These are phyloP conservation scores for Fraxinus ornus DNA, from an alignment of 305 asterid genomes.

Conservation along the genomic window DNA sequence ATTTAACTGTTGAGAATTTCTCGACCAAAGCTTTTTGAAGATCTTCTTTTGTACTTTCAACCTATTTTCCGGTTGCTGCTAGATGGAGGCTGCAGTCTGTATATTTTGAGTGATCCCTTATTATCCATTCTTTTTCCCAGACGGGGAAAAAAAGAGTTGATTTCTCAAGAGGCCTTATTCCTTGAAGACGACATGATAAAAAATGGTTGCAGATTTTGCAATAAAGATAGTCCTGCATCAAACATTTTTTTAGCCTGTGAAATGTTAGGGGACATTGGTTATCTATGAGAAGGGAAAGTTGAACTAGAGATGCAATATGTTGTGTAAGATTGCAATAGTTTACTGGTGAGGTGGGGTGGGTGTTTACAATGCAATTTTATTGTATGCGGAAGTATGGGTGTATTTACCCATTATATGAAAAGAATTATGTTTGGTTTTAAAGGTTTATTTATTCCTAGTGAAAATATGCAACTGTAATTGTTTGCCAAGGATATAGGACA, in stretches of 20 bases:
- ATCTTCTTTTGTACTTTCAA: slow-evolving; percentile 25
- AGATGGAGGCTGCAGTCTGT: slow-evolving; percentile 48
- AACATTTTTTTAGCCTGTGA: not conserved
- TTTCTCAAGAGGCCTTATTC: not conserved
- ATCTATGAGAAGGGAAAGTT: not conserved
- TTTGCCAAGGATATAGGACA: not conserved
- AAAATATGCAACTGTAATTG: not conserved
- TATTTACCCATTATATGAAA: not conserved
- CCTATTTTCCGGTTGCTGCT: slow-evolving; percentile 34
- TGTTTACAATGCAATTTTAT: not conserved
- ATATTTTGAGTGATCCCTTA: slow-evolving; percentile 34
- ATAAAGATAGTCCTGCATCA: not conserved
- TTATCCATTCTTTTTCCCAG: slow-evolving; percentile 20
- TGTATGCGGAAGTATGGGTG: not conserved
- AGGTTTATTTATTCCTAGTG: not conserved
- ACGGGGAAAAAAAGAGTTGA: slow-evolving; percentile 18
- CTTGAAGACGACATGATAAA: not conserved
- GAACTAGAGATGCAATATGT: not conserved
- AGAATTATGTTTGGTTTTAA: not conserved
- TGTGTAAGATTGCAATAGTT: not conserved
- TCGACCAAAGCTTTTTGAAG: slow-evolving; percentile 27
- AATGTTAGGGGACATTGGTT: not conserved
- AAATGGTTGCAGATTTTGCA: slow-evolving; percentile 1
- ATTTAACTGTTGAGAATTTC: slow-evolving; percentile 18
- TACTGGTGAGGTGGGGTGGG: not conserved